These are phyloP conservation scores for Hirschfeldia incana DNA, from an alignment of 345 rosid genomes.

Conservation along the genomic window DNA sequence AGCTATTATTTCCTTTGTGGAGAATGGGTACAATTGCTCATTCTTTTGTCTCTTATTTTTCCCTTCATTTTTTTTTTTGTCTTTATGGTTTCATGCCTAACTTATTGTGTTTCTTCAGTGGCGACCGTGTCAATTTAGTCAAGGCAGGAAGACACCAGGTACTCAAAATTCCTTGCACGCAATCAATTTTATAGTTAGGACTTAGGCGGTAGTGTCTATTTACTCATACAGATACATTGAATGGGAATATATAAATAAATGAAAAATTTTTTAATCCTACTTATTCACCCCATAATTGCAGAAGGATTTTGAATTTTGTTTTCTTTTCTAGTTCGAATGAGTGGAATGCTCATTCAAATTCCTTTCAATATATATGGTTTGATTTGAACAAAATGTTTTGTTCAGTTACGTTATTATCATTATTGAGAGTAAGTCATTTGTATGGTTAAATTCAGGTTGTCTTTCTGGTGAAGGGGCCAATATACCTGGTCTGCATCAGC, in stretches of 20 bases:
- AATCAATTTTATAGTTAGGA: background rate
- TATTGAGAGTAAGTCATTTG: background rate
- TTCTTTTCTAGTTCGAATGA: background rate
- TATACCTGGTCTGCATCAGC: slow-evolving; percentile 96
- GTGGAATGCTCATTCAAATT: background rate
- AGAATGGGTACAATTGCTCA: slow-evolving; percentile 61
- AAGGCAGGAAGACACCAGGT: slow-evolving; percentile 98
- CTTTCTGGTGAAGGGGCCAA: slow-evolving; percentile 97
- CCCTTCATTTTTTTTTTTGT: background rate
- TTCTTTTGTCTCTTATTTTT: slow-evolving; percentile 3
- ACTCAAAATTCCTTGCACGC: background rate
- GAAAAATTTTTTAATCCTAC: background rate
- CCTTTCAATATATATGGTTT: background rate
- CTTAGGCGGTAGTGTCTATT: background rate
- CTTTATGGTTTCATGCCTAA: slow-evolving; percentile 21
- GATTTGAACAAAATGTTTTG: background rate
- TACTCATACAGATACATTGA: background rate
- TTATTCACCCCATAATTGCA: too few relatives aligned
- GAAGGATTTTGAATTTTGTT: background rate
- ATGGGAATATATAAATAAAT: background rate
- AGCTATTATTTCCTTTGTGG: slow-evolving; percentile 98
- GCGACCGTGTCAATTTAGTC: slow-evolving; percentile 77
- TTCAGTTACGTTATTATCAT: background rate
- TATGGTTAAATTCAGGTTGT: slow-evolving; percentile 64
- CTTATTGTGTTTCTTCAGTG: slow-evolving; percentile 48